Evolutionary conservation across 2,329 filamentous ascomycete genomes (phyloP), one percentile per base, ranked within the genome.

Genomic region (Tricladium varicosporioides): DNA sequence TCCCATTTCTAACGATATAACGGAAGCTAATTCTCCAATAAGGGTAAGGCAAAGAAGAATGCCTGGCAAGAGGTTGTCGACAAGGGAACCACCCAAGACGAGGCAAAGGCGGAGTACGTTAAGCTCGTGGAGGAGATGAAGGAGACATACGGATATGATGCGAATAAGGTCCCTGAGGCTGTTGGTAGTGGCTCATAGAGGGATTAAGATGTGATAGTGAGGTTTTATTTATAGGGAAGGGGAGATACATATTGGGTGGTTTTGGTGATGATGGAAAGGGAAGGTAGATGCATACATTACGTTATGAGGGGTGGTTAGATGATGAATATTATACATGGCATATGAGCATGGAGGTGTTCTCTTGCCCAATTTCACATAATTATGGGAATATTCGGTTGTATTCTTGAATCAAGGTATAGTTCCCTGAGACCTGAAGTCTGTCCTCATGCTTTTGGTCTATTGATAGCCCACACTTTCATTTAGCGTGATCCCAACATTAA

Each of bases 61-160:
- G 84, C 87, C 54, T 96, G 91, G 91, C 77, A 91, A 75, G 81
- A 85, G 70, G 69, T 85, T 61, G 82, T 84, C 68, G 82, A 92
- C 60, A 80, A 85, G 59, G 83, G 80, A 51, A 71, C 85, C 64
- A 83, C 64, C 60, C 69, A 82, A 60, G 80, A 87, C 62, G 74
- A 85, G 63, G 92, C 92, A 16, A 88, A 95, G 82, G 79, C 84
- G 72, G 77, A 82, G 70, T 97, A 96, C 76, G 82, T 95, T 67
- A 78, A 80, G 65, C 77, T 87, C 60, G 84, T 94, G 63, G 85
- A 91, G 74, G 73, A 78, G 68, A 75, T 95, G 70, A 91, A 94
- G 82, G 74, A 69, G 59, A 82, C 82, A 72, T 83, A 87, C 74
- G 88, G 86, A 58, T 88, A 79, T 73, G 83, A 89, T 71, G 79